Evolutionary conservation across 495 filamentous ascomycete genomes (phyloP).

Genomic region (Halenospora varia): DNA sequence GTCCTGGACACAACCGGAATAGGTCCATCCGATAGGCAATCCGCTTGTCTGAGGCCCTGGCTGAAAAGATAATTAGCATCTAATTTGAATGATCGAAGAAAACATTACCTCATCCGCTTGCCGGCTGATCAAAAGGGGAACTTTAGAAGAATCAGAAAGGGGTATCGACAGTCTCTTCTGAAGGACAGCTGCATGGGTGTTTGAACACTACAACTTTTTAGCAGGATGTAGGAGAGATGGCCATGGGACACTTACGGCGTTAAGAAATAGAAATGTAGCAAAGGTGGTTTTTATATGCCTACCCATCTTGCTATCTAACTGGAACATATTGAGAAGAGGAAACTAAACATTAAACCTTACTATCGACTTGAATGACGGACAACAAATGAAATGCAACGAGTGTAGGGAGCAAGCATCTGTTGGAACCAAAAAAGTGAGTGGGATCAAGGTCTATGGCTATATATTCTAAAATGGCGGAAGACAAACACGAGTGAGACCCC

Average conservation of each 20-base stretch:
- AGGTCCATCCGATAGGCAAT: slow-evolving; percentile 12
- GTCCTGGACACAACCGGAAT: slow-evolving; percentile 10
- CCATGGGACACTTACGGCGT: not conserved
- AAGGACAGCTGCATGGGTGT: slow-evolving; percentile 2
- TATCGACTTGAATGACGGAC: no score
- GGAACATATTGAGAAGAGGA: no score
- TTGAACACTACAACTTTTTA: not conserved
- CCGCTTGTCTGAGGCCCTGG: slow-evolving; percentile 5
- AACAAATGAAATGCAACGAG: no score
- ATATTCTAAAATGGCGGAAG: not conserved
- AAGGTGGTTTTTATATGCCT: no score
- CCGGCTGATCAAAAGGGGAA: slow-evolving; percentile 11
- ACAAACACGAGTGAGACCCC: not conserved
- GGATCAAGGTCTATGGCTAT: no score
- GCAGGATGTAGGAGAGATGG: not conserved
- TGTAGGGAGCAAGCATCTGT: no score
- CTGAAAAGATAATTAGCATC: not conserved
- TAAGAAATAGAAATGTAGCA: no score
- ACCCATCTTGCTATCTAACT: no score
- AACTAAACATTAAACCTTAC: no score
- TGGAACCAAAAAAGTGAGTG: no score
- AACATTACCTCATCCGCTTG: no score
- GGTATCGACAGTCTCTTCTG: not conserved
- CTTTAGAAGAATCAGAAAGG: slow-evolving; percentile 10
- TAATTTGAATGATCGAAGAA: no score